A percentile compares a stretch with the other conserved stretches of the same genome.
These are phyloP conservation scores for Ichthyophonus hoferi DNA, from an alignment of 208 protist genomes.

Conservation along the genomic window DNA sequence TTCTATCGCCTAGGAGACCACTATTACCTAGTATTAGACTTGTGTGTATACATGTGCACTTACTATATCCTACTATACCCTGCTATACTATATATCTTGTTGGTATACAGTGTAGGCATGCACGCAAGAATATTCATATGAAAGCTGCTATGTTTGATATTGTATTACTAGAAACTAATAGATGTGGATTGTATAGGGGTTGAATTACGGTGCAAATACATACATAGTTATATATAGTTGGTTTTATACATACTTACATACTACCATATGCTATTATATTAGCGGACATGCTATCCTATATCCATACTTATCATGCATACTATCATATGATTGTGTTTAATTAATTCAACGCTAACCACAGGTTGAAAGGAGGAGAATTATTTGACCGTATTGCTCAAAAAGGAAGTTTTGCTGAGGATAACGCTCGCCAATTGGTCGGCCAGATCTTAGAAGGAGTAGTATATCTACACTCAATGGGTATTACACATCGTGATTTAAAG, in stretches of 20 bases:
- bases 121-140: no score
- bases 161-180: not conserved
- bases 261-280: not conserved
- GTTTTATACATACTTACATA: not conserved
- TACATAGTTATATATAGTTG: not conserved
- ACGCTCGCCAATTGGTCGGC: slow-evolving; percentile 50
- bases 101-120: no score
- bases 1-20: slow-evolving; percentile 49
- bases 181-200: no score
- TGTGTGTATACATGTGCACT: slow-evolving; percentile 20
- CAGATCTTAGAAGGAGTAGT: slow-evolving; percentile 59
- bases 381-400: slow-evolving; percentile 71
- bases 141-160: not conserved
- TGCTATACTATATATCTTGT: no score
- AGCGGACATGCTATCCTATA: not conserved
- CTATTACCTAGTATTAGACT: slow-evolving; percentile 65
- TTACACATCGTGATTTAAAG: slow-evolving; percentile 39
- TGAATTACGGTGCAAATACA: no score
- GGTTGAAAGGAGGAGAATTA: slow-evolving; percentile 65
- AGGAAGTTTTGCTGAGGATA: slow-evolving; percentile 59
- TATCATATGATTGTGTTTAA: no score
- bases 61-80: no score
- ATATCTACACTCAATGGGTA: slow-evolving; percentile 63
- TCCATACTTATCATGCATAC: no score
- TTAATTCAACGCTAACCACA: no score